Conservation (phyloP, 2,329 filamentous ascomycete species). For the Phyllosticta citriasiana region DNA sequence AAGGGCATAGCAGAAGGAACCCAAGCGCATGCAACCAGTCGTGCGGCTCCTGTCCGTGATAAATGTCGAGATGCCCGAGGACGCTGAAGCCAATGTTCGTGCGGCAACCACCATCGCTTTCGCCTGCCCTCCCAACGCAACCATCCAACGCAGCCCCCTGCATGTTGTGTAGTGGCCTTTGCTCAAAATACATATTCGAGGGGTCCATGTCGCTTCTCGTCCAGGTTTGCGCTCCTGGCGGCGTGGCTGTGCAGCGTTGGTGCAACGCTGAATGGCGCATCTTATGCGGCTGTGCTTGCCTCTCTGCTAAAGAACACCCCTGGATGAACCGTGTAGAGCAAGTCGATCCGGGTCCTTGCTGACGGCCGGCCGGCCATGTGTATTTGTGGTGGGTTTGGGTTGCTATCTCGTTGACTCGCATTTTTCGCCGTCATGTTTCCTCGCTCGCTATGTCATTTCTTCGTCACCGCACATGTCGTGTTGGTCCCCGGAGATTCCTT, state of each 20-base stretch:
- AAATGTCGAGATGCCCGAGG: no score
- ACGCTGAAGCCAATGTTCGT: no score
- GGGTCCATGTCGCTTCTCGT: neutral
- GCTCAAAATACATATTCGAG: neutral
- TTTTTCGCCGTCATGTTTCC: neutral
- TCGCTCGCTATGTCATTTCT: neutral
- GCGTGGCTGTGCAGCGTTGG: neutral
- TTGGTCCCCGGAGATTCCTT: neutral
- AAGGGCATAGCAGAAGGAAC: no score
- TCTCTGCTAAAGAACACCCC: neutral
- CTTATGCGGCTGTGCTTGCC: neutral
- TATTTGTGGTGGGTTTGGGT: neutral
- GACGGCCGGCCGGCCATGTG: neutral
- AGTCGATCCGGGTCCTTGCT: neutral
- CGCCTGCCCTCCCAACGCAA: neutral
- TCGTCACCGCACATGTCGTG: neutral
- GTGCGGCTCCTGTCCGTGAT: no score
- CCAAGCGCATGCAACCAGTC: no score
- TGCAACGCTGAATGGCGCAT: neutral
- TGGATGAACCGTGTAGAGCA: neutral
- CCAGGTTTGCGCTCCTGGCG: neutral
- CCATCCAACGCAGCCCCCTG: neutral
- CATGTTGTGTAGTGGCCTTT: neutral
- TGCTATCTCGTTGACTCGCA: neutral
- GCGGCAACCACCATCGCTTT: neutral